phyloP scores from a whole-genome alignment of 306 rosid genomes.

The Oemleria cerasiformis region DNA sequence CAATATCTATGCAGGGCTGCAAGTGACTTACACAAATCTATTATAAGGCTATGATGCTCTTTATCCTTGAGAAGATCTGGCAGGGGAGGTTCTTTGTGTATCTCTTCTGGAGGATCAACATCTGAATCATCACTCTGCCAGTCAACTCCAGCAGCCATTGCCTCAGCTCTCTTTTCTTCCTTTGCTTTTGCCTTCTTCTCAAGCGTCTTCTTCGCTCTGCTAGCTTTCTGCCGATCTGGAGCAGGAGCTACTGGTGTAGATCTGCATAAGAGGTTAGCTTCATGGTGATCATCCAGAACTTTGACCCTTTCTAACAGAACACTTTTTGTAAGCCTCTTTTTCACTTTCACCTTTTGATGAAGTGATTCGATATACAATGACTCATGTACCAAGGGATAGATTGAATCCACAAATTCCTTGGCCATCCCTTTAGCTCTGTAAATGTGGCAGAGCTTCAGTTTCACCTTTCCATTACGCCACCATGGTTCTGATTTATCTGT shows the following conservation, averaged over 20 bases:
- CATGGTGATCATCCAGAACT: slow-evolving; percentile 46
- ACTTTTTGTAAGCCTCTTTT: slow-evolving; percentile 63
- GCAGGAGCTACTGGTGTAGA: slow-evolving; percentile 66
- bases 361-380: slow-evolving; percentile 39
- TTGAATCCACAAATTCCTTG: slow-evolving; percentile 41
- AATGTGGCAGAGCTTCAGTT: slow-evolving; percentile 45
- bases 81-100: slow-evolving; percentile 55
- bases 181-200: slow-evolving; percentile 57
- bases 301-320: slow-evolving; percentile 63
- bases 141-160: slow-evolving; percentile 68
- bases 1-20: slow-evolving; percentile 68
- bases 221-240: slow-evolving; percentile 68
- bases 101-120: slow-evolving; percentile 56
- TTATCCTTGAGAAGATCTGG: slow-evolving; percentile 65
- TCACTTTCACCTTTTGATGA: slow-evolving; percentile 49
- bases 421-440: slow-evolving; percentile 42
- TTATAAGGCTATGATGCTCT: slow-evolving; percentile 60
- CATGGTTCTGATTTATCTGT: slow-evolving; percentile 55
- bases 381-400: slow-evolving; percentile 40
- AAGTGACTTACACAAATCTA: slow-evolving; percentile 79
- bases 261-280: slow-evolving; percentile 56
- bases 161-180: slow-evolving; percentile 69
- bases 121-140: slow-evolving; percentile 77
- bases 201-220: slow-evolving; percentile 71
- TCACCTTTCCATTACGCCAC: slow-evolving; percentile 64